Percentiles rank a stretch among this genome's conserved stretches.
Conservation (phyloP, 2,329 filamentous ascomycete species). For the Zymoseptoria crescenta region DNA sequence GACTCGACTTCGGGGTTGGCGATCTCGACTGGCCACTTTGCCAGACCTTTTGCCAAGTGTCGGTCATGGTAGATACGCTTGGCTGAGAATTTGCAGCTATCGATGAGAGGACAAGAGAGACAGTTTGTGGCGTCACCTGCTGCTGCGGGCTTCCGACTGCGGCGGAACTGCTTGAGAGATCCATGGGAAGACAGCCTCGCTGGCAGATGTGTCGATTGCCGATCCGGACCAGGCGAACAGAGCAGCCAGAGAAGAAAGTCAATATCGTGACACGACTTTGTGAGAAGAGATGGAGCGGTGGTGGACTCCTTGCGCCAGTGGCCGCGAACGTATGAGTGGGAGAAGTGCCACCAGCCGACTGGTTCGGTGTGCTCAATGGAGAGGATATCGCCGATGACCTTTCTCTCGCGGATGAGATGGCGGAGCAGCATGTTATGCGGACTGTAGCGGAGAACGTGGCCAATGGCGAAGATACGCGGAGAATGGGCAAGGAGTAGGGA, state of each 20-base stretch:
- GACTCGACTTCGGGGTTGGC: constrained; percentile 92
- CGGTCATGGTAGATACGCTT: constrained; percentile 71
- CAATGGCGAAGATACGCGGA: constrained; percentile 68
- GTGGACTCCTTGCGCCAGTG: constrained; percentile 82
- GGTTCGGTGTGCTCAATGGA: constrained; percentile 90
- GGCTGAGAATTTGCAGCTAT: constrained; percentile 75
- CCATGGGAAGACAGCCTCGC: constrained; percentile 67
- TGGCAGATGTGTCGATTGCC: constrained; percentile 55
- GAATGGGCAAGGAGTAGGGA: constrained; percentile 24
- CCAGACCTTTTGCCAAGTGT: constrained; percentile 59
- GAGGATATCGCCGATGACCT: constrained; percentile 72
- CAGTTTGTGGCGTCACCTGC: constrained; percentile 82
- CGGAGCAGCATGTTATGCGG: constrained; percentile 84
- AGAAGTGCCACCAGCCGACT: constrained; percentile 93
- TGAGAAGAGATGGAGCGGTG: constrained; percentile 74
- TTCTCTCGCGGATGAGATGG: constrained; percentile 65
- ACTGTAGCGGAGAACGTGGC: constrained; percentile 87
- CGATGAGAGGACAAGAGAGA: constrained; percentile 66
- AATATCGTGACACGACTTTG: constrained; percentile 94
- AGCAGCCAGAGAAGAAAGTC: constrained; percentile 89
- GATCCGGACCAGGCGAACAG: constrained; percentile 55
- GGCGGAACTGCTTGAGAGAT: constrained; percentile 68
- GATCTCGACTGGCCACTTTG: constrained; percentile 75
- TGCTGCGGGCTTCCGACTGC: constrained; percentile 62
- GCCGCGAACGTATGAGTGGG: constrained; percentile 82